These are phyloP conservation scores for Blastobotrys aristatus DNA, from an alignment of 1,139 yeast genomes.

Conservation along the genomic window DNA sequence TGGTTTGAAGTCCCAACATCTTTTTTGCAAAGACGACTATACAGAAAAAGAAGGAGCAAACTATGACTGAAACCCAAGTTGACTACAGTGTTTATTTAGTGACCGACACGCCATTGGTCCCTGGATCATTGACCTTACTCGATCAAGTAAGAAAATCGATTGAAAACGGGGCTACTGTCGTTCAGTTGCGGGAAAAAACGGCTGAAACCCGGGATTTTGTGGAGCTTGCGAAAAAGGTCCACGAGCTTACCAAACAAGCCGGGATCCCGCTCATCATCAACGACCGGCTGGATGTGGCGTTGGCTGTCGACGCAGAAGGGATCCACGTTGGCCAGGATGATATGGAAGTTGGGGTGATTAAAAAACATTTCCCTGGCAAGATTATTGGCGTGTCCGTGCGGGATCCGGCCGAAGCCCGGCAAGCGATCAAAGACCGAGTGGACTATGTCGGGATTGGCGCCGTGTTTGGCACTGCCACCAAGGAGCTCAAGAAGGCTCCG, in stretches of 20 bases:
- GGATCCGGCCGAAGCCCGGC: conserved; percentile 50
- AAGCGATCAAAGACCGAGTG: conserved; percentile 52
- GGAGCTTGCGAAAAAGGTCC: conserved; percentile 55
- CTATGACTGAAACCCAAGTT: conserved; percentile 22
- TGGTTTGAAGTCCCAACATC: too few relatives aligned
- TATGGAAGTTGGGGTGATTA: conserved; percentile 57
- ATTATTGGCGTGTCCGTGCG: conserved; percentile 79
- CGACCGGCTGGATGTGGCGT: conserved; percentile 83
- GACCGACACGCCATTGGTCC: conserved; percentile 75
- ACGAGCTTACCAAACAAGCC: conserved; percentile 51
- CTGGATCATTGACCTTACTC: conserved; percentile 53
- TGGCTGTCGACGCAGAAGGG: conserved; percentile 88
- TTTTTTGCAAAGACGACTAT: too few relatives aligned
- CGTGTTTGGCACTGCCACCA: conserved; percentile 69
- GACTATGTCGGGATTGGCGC: conserved; percentile 91
- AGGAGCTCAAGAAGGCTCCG: conserved; percentile 48
- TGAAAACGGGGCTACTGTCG: conserved; percentile 68
- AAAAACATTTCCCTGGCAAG: conserved; percentile 62
- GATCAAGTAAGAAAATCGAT: conserved; percentile 51
- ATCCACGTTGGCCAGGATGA: conserved; percentile 95
- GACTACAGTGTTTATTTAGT: conserved; percentile 74
- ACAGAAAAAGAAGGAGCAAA: not conserved
- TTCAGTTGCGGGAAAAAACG: conserved; percentile 79
- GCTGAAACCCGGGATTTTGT: conserved; percentile 66
- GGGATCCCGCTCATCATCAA: conserved; percentile 79